Base-by-base conservation (phyloP, 2,329 filamentous ascomycete species). In the Tothia fuscella region DNA sequence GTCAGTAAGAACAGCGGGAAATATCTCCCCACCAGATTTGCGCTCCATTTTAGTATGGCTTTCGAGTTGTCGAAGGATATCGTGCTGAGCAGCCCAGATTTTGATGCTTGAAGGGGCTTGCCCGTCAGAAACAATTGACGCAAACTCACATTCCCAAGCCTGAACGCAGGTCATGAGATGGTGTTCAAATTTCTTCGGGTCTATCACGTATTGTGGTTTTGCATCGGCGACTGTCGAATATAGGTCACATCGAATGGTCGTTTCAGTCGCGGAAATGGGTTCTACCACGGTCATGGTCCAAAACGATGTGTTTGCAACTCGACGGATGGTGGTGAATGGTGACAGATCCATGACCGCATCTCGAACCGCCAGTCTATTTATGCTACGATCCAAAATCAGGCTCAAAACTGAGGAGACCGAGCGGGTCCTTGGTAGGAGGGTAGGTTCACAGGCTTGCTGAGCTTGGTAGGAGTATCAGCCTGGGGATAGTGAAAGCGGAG, bases 1-100 rank as follows among this genome's bases (percentile, higher is more conserved):
- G n/a, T 29, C 29, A 17, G 29, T 9, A 4, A 21, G 39, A 2
- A 31, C 31, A 29, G 49, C 51, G 2, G 54, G 55, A 34, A 51
- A 51, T 10, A 57, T 51, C 38, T 55, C 46, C 14, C 37, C 37
- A 2, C 54, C 52, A 13, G 38, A 43, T 29, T 47, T 43, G 26
- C 51, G 47, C 41, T 57, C 56, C 13, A 47, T 47, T 32, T 45
- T 51, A 10, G 52, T 38, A 43, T 58, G 55, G 2, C 46, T 47
- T 32, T 50, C 51, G 39, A 58, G 25, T 4, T 48, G n/a, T 5
- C 42, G 38, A 17, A 52, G 36, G 3, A 51, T 43, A 13, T 14
- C 46, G 13, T 24, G 38, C 34, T 47, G 46, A 1, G 16, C 19
- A 9, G 33, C 10, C 12, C 5, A 22, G 10, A 37, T 3, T 3